These are phyloP conservation scores for Fusarium odoratissimum DNA, from an alignment of 2,329 filamentous ascomycete genomes.

Conservation along the genomic window DNA sequence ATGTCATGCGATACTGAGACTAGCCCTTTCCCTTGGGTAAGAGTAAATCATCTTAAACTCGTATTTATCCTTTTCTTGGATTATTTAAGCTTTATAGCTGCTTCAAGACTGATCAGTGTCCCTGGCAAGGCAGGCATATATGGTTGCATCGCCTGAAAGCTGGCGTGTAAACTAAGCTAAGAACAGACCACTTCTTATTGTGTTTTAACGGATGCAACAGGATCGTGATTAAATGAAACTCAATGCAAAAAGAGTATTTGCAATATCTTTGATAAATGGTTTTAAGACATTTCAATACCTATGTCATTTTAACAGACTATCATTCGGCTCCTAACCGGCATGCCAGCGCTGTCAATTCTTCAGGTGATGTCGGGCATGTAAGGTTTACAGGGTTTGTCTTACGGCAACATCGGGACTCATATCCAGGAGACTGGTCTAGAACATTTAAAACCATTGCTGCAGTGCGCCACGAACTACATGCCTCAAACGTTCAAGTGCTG, in stretches of 20 bases:
- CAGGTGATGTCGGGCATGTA: neutral
- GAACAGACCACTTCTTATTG: neutral
- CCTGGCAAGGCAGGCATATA: neutral
- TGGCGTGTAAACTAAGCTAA: neutral
- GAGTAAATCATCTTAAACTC: neutral
- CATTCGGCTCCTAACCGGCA: fast-evolving
- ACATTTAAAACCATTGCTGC: neutral
- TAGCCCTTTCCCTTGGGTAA: too few species aligned
- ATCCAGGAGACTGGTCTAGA: neutral
- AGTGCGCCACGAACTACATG: neutral
- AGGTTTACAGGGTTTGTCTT: neutral
- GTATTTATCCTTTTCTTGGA: neutral
- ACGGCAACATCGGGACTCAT: too few species aligned
- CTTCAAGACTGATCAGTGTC: fast-evolving
- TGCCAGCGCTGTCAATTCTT: neutral
- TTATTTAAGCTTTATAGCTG: neutral
- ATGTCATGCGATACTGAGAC: neutral
- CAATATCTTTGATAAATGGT: fast-evolving
- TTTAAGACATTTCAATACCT: neutral
- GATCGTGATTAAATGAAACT: neutral
- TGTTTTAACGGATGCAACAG: neutral
- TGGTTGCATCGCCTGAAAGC: too few species aligned
- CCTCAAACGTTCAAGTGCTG: neutral
- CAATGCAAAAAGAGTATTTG: fast-evolving
- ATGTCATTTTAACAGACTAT: fast-evolving